phyloP scores from a whole-genome alignment of 1,284 basidiomycete species.

The Fomitiporia mediterranea region DNA sequence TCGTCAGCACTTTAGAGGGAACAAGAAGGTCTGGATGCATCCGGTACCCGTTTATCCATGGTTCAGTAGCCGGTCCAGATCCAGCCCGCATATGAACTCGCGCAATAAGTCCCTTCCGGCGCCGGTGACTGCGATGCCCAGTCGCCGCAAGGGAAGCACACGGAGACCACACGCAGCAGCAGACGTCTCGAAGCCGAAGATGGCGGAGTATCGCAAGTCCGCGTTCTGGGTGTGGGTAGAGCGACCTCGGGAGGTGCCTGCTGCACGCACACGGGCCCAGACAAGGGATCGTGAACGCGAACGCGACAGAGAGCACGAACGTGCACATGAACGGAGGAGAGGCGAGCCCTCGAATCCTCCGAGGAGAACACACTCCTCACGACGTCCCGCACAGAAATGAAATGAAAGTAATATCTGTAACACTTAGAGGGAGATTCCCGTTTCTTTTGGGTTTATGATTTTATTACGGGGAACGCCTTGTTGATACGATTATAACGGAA shows the following conservation, averaged over 20 bases:
- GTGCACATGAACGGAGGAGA: constrained; percentile 9
- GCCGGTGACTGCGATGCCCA: constrained; percentile 16
- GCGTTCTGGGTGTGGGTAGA: constrained; percentile 21
- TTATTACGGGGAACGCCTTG: constrained; percentile 3
- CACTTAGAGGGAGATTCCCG: not conserved
- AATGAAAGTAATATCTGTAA: not conserved
- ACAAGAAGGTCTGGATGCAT: constrained; percentile 67
- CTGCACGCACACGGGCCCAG: constrained; percentile 9
- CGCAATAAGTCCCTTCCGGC: constrained; percentile 11
- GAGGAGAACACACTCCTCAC: constrained; percentile 11
- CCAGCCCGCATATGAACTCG: constrained; percentile 27
- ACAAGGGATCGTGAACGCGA: not conserved
- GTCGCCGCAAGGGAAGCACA: constrained; percentile 14
- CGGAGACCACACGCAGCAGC: constrained; percentile 6
- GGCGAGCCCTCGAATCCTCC: constrained; percentile 8
- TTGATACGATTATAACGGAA: constrained; percentile 15
- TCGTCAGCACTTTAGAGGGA: constrained; percentile 58
- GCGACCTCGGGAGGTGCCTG: constrained; percentile 12
- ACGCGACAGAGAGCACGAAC: not conserved
- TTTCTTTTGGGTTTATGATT: constrained; percentile 1
- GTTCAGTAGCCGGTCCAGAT: constrained; percentile 43
- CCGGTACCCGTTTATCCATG: constrained; percentile 69
- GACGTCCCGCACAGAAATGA: not conserved
- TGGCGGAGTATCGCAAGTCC: constrained; percentile 14
- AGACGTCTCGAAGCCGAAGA: constrained; percentile 6